Evolutionary conservation across 106 monocot species (phyloP).

Genomic region (Phalaenopsis equestris): DNA sequence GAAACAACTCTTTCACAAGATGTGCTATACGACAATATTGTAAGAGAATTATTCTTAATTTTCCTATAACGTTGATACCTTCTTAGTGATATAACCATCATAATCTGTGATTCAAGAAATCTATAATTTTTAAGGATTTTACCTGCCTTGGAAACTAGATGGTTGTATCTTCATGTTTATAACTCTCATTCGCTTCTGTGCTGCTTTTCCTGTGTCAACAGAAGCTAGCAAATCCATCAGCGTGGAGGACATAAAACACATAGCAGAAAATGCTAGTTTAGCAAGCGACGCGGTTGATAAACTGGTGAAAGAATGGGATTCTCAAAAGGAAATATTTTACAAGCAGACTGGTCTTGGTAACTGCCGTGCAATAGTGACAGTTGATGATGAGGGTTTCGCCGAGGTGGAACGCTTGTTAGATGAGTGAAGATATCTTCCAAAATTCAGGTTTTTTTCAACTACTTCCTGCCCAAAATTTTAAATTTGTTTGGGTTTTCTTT

Average conservation of each 20-base stretch:
- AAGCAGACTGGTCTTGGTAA: constrained; percentile 39
- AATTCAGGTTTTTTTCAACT: neutral
- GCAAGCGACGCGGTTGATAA: constrained; percentile 31
- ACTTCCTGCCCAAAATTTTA: neutral
- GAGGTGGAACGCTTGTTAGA: constrained; percentile 37
- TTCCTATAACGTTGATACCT: too few species aligned
- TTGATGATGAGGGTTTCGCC: constrained; percentile 37
- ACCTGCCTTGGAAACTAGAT: neutral
- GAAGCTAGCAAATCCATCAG: constrained; percentile 30
- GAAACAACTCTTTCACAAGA: too few species aligned
- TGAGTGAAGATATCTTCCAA: constrained; percentile 16
- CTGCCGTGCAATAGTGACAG: constrained; percentile 17
- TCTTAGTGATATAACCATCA: neutral
- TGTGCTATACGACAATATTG: too few species aligned
- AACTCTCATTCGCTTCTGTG: neutral
- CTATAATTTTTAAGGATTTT: neutral
- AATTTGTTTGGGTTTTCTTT: too few species aligned
- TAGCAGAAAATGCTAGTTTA: constrained; percentile 24
- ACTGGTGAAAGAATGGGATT: constrained; percentile 52
- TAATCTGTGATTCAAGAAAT: neutral
- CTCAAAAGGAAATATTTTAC: constrained; percentile 53
- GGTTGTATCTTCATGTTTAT: neutral
- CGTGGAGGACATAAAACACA: constrained; percentile 52
- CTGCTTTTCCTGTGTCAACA: constrained; percentile 9
- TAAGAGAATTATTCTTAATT: too few species aligned